Conservation (phyloP, 2,329 filamentous ascomycete species). For the Phialophora verrucosa region DNA sequence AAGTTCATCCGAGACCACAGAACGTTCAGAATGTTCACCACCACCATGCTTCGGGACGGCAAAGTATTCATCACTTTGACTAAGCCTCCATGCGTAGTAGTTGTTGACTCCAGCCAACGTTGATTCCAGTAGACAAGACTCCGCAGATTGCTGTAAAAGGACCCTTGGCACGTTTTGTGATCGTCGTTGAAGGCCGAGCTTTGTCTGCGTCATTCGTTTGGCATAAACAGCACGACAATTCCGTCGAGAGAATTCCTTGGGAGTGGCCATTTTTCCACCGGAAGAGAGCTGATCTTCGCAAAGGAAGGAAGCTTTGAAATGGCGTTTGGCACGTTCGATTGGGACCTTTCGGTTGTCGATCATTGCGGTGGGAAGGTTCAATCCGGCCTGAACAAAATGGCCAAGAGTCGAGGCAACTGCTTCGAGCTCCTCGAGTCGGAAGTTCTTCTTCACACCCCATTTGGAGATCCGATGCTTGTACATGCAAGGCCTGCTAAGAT, state of each 20-base stretch:
- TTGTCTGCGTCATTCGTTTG: not conserved
- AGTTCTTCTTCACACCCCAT: slow-evolving; percentile 32
- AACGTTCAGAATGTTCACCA: not conserved
- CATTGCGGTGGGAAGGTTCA: slow-evolving; percentile 7
- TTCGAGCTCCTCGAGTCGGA: slow-evolving; percentile 29
- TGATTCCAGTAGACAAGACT: slow-evolving; percentile 15
- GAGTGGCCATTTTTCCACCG: not conserved
- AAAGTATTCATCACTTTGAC: slow-evolving; percentile 11
- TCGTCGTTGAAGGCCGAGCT: not conserved
- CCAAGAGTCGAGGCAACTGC: slow-evolving; percentile 14
- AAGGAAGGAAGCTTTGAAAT: slow-evolving; percentile 15
- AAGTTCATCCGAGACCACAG: not conserved
- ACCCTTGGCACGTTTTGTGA: slow-evolving; percentile 3
- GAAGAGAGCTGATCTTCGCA: not conserved
- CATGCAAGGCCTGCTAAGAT: slow-evolving; percentile 23
- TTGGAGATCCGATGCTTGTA: slow-evolving; percentile 31
- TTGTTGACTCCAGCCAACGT: slow-evolving; percentile 24
- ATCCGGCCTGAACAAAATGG: slow-evolving; percentile 20
- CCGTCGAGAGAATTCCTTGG: not conserved
- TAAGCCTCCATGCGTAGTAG: slow-evolving; percentile 22
- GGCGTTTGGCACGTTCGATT: slow-evolving; percentile 21
- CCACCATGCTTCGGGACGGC: not conserved
- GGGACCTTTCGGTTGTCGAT: slow-evolving; percentile 17
- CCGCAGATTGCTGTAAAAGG: slow-evolving; percentile 22
- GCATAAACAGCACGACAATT: not conserved